A percentile compares a stretch with the other conserved stretches of the same genome.
phyloP scores from a whole-genome alignment of 805 yeast species.

The Ogataea henricii region DNA sequence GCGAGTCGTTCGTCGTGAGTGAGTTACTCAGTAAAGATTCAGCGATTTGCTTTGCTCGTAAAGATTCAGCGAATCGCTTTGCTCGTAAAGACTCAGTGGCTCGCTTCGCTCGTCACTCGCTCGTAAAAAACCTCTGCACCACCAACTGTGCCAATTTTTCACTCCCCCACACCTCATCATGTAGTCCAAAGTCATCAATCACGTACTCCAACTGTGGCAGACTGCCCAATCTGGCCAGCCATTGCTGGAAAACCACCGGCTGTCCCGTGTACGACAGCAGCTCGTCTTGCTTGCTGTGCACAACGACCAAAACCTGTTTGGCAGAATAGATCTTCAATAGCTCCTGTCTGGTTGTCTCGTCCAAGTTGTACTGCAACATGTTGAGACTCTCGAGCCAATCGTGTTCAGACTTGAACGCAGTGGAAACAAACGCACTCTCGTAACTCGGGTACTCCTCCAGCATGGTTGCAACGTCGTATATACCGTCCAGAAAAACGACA shows the following conservation, averaged over 20 bases:
- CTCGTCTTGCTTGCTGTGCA: slow-evolving; percentile 72
- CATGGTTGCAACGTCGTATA: slow-evolving; percentile 55
- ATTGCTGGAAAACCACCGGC: slow-evolving; percentile 40
- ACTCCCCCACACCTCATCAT: slow-evolving; percentile 62
- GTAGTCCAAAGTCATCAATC: slow-evolving; percentile 53
- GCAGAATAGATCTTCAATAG: background rate
- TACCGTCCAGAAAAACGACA: slow-evolving; percentile 64
- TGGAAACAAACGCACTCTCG: slow-evolving; percentile 48
- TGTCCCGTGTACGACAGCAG: slow-evolving; percentile 53
- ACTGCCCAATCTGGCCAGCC: slow-evolving; percentile 30
- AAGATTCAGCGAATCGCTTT: too few relatives aligned
- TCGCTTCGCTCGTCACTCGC: too few relatives aligned
- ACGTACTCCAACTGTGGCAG: slow-evolving; percentile 20
- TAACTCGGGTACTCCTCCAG: slow-evolving; percentile 65
- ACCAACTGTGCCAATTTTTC: slow-evolving; percentile 33
- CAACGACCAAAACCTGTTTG: slow-evolving; percentile 33
- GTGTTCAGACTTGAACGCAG: slow-evolving; percentile 47
- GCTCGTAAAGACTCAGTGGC: too few relatives aligned
- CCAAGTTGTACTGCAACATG: slow-evolving; percentile 14
- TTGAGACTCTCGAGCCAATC: slow-evolving; percentile 24
- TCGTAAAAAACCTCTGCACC: slow-evolving; percentile 8
- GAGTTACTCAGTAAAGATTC: too few relatives aligned
- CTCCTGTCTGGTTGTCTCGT: background rate
- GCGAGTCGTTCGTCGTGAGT: too few relatives aligned
- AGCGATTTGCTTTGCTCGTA: too few relatives aligned